Conservation (phyloP, 768 basidiomycete genomes). For the Sarcomyxa edulis region DNA sequence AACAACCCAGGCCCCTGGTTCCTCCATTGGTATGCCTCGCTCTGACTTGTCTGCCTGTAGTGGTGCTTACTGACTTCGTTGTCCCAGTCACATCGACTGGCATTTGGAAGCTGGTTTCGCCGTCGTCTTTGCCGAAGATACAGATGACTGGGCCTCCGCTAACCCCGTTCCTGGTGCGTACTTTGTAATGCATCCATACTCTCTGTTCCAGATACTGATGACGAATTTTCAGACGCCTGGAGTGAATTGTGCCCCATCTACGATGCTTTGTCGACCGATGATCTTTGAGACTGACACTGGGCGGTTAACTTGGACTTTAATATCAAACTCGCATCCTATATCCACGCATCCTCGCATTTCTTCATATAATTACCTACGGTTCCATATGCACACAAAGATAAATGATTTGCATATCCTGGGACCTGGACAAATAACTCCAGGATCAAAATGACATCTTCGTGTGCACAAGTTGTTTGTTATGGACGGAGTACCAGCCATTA, state of each 20-base stretch:
- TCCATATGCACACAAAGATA: too few species aligned
- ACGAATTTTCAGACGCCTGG: constrained; percentile 15
- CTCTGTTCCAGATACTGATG: neutral
- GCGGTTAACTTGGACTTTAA: too few species aligned
- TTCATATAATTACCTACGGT: too few species aligned
- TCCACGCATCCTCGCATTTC: too few species aligned
- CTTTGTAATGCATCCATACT: neutral
- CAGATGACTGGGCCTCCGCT: constrained; percentile 11
- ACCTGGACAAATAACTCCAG: too few species aligned
- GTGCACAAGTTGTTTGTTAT: too few species aligned
- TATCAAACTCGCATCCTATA: too few species aligned
- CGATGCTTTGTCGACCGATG: too few species aligned
- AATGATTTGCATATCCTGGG: too few species aligned
- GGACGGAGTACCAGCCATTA: too few species aligned
- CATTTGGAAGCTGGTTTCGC: constrained; percentile 34
- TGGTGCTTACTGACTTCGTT: constrained; percentile 2
- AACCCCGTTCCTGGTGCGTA: constrained; percentile 16
- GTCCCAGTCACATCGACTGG: constrained; percentile 30
- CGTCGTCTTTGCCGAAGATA: constrained; percentile 32
- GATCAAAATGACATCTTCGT: too few species aligned
- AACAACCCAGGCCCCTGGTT: constrained; percentile 31
- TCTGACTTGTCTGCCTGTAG: neutral
- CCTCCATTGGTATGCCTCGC: constrained; percentile 20
- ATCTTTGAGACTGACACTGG: too few species aligned
- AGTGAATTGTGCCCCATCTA: constrained; percentile 24